A percentile compares a stretch with the other conserved stretches of the same genome.
phyloP scores from a whole-genome alignment of 495 filamentous ascomycete genomes.

The Xylaria scruposa region DNA sequence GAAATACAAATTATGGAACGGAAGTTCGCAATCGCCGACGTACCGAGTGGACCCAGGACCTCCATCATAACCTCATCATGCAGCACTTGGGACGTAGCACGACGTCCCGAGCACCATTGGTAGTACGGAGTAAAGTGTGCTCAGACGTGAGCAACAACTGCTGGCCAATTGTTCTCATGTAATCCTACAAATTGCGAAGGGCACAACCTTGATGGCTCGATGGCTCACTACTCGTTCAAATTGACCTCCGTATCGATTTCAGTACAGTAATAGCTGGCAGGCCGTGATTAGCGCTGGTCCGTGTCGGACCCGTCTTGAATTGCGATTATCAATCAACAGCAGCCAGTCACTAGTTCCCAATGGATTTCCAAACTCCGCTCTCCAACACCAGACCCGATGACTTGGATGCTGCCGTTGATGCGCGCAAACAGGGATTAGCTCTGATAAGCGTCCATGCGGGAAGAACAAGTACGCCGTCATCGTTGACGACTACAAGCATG shows the following conservation, averaged over 20 bases:
- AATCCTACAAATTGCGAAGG: background rate
- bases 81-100: background rate
- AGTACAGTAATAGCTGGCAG: background rate
- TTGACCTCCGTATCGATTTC: background rate
- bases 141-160: background rate
- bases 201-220: background rate
- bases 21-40: background rate
- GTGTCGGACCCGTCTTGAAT: background rate
- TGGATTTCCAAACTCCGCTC: background rate
- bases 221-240: background rate
- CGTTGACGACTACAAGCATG: background rate
- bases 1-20: background rate
- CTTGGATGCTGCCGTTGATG: background rate
- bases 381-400: constrained; percentile 2
- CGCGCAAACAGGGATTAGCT: constrained; percentile 14
- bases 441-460: constrained; percentile 5
- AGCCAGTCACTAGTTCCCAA: background rate
- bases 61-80: constrained; percentile 7
- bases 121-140: background rate
- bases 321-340: constrained; percentile 13
- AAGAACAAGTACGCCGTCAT: constrained; percentile 12
- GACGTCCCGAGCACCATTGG: background rate
- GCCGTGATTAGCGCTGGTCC: background rate
- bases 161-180: background rate
- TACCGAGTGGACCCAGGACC: background rate